These are phyloP conservation scores for Babesia bigemina DNA, from an alignment of 169 alveolate species.

Conservation along the genomic window DNA sequence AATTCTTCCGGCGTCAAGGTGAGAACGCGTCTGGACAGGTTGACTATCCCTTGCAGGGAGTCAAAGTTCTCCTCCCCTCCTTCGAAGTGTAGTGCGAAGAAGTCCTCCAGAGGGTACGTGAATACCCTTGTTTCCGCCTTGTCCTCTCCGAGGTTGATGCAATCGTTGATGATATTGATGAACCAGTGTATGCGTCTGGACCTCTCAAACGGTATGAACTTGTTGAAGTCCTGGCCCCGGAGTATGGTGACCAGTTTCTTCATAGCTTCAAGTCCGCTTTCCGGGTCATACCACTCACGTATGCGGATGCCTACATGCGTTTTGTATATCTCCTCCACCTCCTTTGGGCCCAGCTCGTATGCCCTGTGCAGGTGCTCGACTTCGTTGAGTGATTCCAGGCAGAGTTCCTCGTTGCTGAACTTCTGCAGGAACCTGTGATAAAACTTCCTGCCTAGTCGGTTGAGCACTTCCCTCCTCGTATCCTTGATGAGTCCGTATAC, in stretches of 20 bases:
- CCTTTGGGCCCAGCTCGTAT: slow-evolving; percentile 30
- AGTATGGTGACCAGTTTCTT: slow-evolving; percentile 7
- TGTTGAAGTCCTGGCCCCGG: slow-evolving; percentile 19
- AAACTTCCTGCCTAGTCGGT: slow-evolving; percentile 38
- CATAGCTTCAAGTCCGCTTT: slow-evolving; percentile 38
- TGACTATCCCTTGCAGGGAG: slow-evolving; percentile 24
- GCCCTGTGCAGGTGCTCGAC: slow-evolving; percentile 44
- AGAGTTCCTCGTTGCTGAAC: slow-evolving; percentile 25
- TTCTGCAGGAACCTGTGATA: slow-evolving; percentile 43
- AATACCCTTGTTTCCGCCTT: slow-evolving; percentile 14
- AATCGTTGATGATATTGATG: slow-evolving; percentile 41
- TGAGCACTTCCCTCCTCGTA: slow-evolving; percentile 27
- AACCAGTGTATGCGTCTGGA: slow-evolving; percentile 52
- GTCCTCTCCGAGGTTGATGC: slow-evolving; percentile 17
- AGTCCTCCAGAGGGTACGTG: slow-evolving; percentile 23
- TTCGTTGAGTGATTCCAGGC: slow-evolving; percentile 38
- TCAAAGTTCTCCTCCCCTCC: slow-evolving; percentile 31
- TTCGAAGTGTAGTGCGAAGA: slow-evolving; percentile 14
- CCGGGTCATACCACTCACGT: slow-evolving; percentile 47
- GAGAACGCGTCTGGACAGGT: slow-evolving; percentile 11
- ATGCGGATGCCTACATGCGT: slow-evolving; percentile 24
- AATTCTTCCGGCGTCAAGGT: slow-evolving; percentile 20
- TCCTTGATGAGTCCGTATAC: slow-evolving; percentile 24
- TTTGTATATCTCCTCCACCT: slow-evolving; percentile 10
- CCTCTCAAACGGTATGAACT: slow-evolving; percentile 39